phyloP scores from a whole-genome alignment of 108 stramenopile genomes.

The Seminavis robusta region DNA sequence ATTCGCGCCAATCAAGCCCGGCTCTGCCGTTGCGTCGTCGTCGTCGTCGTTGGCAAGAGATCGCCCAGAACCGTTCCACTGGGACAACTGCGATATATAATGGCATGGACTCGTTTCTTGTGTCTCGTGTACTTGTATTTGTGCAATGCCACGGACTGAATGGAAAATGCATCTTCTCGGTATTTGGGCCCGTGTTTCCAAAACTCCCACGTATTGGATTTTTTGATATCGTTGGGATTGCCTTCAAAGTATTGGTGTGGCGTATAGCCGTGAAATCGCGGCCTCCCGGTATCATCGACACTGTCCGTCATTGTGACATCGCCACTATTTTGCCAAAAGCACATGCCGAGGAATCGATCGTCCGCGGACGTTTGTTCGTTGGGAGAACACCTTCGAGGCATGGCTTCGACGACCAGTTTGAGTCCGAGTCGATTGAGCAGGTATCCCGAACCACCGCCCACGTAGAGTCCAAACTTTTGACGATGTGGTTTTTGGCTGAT shows the following conservation, averaged over 20 bases:
- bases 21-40: too few species aligned
- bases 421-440: slow-evolving; percentile 40
- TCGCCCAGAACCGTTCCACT: slow-evolving; percentile 3
- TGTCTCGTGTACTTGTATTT: neutral
- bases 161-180: slow-evolving; percentile 9
- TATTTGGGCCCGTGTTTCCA: slow-evolving; percentile 5
- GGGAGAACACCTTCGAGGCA: slow-evolving; percentile 17
- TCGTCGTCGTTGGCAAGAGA: neutral
- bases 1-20: too few species aligned
- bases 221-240: neutral
- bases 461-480: slow-evolving; percentile 16
- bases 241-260: slow-evolving; percentile 17
- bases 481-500: slow-evolving; percentile 14
- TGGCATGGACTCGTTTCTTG: slow-evolving; percentile 28
- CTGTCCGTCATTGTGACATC: slow-evolving; percentile 19
- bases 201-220: slow-evolving; percentile 8
- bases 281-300: slow-evolving; percentile 16
- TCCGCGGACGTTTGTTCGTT: slow-evolving; percentile 10
- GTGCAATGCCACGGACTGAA: slow-evolving; percentile 14
- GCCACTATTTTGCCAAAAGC: slow-evolving; percentile 15
- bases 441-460: slow-evolving; percentile 61
- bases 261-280: slow-evolving; percentile 19
- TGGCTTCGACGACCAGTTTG: slow-evolving; percentile 28
- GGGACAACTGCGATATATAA: slow-evolving; percentile 23
- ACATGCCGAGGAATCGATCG: slow-evolving; percentile 21